phyloP scores from a whole-genome alignment of 1,139 yeast species.

The Insectozyma bohioensis region DNA sequence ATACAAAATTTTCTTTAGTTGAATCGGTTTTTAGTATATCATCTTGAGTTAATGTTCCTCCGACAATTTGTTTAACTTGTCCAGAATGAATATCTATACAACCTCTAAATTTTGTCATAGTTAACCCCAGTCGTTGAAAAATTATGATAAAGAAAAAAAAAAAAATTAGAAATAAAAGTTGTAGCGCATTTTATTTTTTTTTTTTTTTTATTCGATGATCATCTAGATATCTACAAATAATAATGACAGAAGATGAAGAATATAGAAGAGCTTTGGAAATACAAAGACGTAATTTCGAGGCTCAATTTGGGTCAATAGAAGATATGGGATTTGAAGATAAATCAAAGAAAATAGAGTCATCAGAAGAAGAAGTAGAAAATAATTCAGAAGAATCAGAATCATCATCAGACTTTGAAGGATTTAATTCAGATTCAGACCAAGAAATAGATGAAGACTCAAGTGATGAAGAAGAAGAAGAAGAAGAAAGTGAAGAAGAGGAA shows the following conservation, averaged over 20 bases:
- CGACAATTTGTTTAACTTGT: conserved; percentile 94
- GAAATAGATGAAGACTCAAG: conserved; percentile 15
- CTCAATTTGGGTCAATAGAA: conserved; percentile 66
- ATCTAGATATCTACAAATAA: conserved; percentile 4
- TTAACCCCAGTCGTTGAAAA: conserved; percentile 4
- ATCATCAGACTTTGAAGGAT: conserved; percentile 19
- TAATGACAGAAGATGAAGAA: conserved; percentile 37
- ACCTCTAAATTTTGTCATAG: conserved; percentile 87
- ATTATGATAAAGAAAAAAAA: not conserved
- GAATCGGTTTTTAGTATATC: conserved; percentile 28
- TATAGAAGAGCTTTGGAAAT: conserved; percentile 50
- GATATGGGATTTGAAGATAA: conserved; percentile 60
- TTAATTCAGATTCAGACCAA: conserved; percentile 17
- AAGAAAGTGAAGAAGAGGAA: conserved; percentile 19
- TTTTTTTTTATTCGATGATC: conserved; percentile 11
- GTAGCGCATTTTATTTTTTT: conserved; percentile 5
- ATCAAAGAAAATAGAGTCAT: conserved; percentile 25
- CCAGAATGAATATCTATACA: conserved; percentile 96
- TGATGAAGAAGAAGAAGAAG: conserved; percentile 14
- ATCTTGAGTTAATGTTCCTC: conserved; percentile 74
- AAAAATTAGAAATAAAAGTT: too few species aligned
- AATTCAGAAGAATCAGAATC: conserved; percentile 8
- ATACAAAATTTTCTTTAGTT: conserved; percentile 76
- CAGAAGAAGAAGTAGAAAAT: conserved; percentile 11
- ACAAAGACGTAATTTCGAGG: conserved; percentile 64